A percentile compares a stretch with the other conserved stretches of the same genome.
These are phyloP conservation scores for Exsudoporus frostii DNA, from an alignment of 768 basidiomycete species.

Conservation along the genomic window DNA sequence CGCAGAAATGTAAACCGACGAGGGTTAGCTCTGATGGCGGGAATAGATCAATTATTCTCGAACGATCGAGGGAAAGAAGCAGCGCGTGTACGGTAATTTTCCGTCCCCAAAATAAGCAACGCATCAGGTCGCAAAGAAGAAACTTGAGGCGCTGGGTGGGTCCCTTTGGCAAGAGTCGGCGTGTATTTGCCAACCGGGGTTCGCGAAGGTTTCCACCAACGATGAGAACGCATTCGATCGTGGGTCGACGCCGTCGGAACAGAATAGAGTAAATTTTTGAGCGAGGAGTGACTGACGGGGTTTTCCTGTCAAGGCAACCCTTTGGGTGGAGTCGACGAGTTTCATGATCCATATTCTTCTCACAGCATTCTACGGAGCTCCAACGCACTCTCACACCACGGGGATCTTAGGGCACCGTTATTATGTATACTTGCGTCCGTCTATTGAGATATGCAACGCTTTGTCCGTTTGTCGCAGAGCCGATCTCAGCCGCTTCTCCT, in stretches of 20 bases:
- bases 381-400: conserved; percentile 27
- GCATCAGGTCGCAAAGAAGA: not conserved
- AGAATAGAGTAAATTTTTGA: too few species aligned
- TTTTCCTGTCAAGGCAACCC: conserved; percentile 10
- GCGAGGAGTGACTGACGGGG: conserved; percentile 7
- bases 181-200: too few species aligned
- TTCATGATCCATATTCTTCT: conserved; percentile 7
- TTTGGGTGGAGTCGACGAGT: not conserved
- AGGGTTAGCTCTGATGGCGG: not conserved
- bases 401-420: conserved; percentile 17
- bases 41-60: not conserved
- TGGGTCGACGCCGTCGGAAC: not conserved
- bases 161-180: not conserved
- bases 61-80: not conserved
- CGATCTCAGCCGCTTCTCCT: too few species aligned
- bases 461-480: too few species aligned
- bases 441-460: not conserved
- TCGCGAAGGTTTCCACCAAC: too few species aligned
- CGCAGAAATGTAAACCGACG: not conserved
- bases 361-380: not conserved
- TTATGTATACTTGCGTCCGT: conserved; percentile 3
- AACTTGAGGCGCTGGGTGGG: not conserved
- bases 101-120: not conserved
- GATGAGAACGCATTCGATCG: not conserved
- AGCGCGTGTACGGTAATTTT: not conserved